Evolutionary conservation across 2,329 filamentous ascomycete species (phyloP).

Genomic region (Zelopaecilomyces penicillatus): DNA sequence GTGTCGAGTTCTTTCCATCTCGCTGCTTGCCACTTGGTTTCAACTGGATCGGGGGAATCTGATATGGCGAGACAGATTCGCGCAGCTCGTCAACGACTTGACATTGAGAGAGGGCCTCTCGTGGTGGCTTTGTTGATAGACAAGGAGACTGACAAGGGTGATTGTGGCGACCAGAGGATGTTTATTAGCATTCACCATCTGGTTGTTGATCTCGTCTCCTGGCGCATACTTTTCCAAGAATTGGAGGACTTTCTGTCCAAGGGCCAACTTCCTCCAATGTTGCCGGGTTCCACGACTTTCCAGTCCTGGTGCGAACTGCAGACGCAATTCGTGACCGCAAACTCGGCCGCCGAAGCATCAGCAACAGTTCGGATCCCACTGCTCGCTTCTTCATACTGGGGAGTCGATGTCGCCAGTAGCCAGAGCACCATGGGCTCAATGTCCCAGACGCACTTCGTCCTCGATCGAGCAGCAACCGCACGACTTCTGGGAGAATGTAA

Average conservation of each 20-base stretch:
- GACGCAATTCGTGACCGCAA: not conserved
- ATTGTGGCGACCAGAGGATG: constrained; percentile 9
- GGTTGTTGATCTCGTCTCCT: constrained; percentile 12
- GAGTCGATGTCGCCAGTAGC: not conserved
- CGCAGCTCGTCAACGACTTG: not conserved
- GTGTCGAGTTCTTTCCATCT: constrained; percentile 1
- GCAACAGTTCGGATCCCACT: not conserved
- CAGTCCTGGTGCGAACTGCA: not conserved
- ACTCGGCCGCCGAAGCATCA: not conserved
- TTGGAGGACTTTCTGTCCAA: constrained; percentile 9
- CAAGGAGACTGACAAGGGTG: not conserved
- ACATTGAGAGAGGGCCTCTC: constrained; percentile 2
- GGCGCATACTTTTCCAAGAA: constrained; percentile 10
- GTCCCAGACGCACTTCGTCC: constrained; percentile 1
- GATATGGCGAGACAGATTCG: constrained; percentile 1
- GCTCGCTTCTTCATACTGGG: not conserved
- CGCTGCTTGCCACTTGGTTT: no score
- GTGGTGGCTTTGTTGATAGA: not conserved
- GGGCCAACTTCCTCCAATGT: not conserved
- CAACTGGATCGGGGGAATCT: no score
- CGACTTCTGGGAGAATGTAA: constrained; percentile 5
- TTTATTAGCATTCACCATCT: constrained; percentile 9
- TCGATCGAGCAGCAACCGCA: constrained; percentile 2
- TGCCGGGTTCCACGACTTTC: not conserved
- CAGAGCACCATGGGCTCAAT: not conserved